Base-by-base conservation (phyloP, 257 asterid genomes). In the Eustoma russellianum region DNA sequence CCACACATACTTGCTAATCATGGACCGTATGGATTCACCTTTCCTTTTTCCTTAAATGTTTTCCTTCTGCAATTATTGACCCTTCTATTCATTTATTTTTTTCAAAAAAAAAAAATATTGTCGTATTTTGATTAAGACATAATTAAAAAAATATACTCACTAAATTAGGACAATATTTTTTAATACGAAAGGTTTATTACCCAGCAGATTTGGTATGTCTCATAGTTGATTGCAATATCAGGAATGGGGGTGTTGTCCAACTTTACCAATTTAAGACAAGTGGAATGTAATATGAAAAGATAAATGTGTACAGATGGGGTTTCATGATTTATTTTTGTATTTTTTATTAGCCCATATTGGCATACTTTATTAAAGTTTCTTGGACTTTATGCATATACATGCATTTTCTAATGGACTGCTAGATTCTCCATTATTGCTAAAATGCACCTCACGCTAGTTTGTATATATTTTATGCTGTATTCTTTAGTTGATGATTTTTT, bases 401-500 rank as follows among this genome's bases (percentile, higher is more conserved):
- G 17, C 18, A 28, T 65, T 64, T 60, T 51, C 50, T 55, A 50
- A 1, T 59, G 52, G 73, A 44, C 48, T 14, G 61, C 61, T 76
- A 60, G 61, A 47, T 64, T 63, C 48, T 56, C 33, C 70, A 62
- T 66, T 38, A 38, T 19, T 45, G 71, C 73, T 62, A 68, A 70
- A 82, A 73, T 71, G 83, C 79, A 53, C 74, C 75, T 65, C 74
- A 56, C 71, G 63, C 50, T 53, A 61, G 50, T 54, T 65, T 79
- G 56, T 40, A 62, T 60, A 7, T 62, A 53, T 41, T 61, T 34
- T 61, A 59, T 34, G 5, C 7, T 38, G 43, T 38, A 38, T 38
- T 53, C 35, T 61, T 47, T 51, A 57, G 12, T 55, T 41, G 46
- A 61, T 17, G 5, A 30, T 46, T 35, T 35, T 57, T 53, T 30